Base-by-base conservation (phyloP, 345 rosid genomes). In the Eucalyptus erythrocorys region DNA sequence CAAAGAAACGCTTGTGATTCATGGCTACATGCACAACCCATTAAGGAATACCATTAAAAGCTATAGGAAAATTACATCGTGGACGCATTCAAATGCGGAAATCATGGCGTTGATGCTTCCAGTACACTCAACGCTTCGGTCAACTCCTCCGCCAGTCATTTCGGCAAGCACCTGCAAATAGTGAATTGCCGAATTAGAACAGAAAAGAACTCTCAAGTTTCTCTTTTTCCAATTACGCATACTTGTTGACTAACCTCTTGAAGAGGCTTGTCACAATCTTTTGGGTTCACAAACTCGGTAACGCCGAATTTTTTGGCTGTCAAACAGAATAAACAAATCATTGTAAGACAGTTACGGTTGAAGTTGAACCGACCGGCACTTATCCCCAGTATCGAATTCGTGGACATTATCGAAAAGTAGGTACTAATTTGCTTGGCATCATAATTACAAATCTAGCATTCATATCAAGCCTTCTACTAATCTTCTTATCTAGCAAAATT, bases 71-170 rank as follows among this genome's bases (percentile, higher is more conserved):
- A 24, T 79, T 91, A 91, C 93, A 88, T 93, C 94, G n/a, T 92
- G 94, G 48, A 92, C 93, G 27, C 93, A 91, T 91, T 92, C 94
- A 17, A 92, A 93, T 26, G 94, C 93, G 14, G 93, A 91, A 59
- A 92, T 90, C 94, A 92, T 93, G 48, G 94, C 94, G n/a, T 87
- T 45, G 79, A 92, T 86, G 37, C 80, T 91, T 91, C 94, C 93
- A 4, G 94, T 93, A 50, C 94, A 92, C 87, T 93, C 93, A 9
- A 92, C 91, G 48, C 94, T 93, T 32, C 93, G 87, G n/a, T 93
- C 94, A 1, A 91, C 94, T 89, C 94, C 94, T 79, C 94, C 94
- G 47, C 84, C 88, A 5, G 92, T 92, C 93, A 93, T 92, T 43
- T 92, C 94, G 45, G 91, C 93, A 55, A 93, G 91, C 89, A 90